Evolutionary conservation across 2,329 filamentous ascomycete species (phyloP).

Genomic region (Calonectria pseudoturangicola): DNA sequence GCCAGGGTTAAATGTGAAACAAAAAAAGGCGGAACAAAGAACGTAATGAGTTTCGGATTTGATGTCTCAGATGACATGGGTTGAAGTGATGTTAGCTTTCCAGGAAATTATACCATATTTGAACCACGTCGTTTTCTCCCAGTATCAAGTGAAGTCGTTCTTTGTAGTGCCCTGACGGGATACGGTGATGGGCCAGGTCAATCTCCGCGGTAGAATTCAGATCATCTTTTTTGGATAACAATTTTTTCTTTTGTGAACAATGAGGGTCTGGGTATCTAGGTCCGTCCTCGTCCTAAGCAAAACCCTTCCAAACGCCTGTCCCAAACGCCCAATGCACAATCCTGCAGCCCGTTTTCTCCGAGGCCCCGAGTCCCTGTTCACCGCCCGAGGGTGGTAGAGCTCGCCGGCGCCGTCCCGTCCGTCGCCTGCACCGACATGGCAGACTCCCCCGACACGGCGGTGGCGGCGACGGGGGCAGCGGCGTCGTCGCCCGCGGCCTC

Average conservation of each 20-base stretch:
- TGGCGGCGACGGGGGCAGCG: constrained; percentile 37
- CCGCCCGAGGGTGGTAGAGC: constrained; percentile 12
- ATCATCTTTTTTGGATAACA: not conserved
- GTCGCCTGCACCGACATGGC: constrained; percentile 5
- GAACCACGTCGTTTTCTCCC: not conserved
- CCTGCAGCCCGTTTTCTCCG: not conserved
- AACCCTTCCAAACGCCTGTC: constrained; percentile 1
- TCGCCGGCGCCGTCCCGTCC: not conserved
- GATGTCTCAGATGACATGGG: not conserved
- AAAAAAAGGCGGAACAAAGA: constrained; percentile 8
- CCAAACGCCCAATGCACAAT: constrained; percentile 26
- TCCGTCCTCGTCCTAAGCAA: constrained; percentile 23
- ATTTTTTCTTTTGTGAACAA: constrained; percentile 32
- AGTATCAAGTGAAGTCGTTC: not conserved
- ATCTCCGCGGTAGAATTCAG: not conserved
- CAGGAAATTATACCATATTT: constrained; percentile 6
- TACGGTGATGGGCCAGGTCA: not conserved
- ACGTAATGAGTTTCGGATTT: constrained; percentile 18
- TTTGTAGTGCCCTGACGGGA: not conserved
- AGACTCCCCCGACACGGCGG: constrained; percentile 29
- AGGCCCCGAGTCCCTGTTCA: not conserved
- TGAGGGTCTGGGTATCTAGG: constrained; percentile 45
- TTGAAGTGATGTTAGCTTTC: not conserved
- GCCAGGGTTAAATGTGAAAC: constrained; percentile 61
- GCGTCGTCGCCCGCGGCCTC: constrained; percentile 49